Evolutionary conservation across 2,329 filamentous ascomycete species (phyloP), one percentile per base, ranked within the genome.

Genomic region (Colletotrichum sp.): DNA sequence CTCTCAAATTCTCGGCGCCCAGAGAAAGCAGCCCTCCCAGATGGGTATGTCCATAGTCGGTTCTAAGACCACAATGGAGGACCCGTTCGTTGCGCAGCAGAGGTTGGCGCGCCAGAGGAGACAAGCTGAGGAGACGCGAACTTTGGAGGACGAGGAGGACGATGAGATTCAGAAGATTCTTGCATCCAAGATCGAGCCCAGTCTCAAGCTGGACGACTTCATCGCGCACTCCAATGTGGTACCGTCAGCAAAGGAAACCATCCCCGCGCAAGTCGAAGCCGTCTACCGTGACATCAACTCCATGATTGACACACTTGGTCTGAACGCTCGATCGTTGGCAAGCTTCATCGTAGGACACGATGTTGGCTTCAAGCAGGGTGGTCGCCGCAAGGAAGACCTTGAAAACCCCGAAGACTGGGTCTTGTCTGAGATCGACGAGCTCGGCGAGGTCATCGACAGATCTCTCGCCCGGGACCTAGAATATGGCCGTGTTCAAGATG

Each of bases 241-340:
- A 8, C 86, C 89, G 6, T 87, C 88, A 16, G 89, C 89, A 16
- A 87, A 88, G 68, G 90, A 92, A 71, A 92, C 88, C 62, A 87
- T 93, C 36, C 90, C 92, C 6, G 88, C 90, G 10, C 92, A 93
- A 79, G 91, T 92, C 26, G 92, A 94, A 80, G 90, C 91, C 21
- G 87, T 94, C 2, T 97, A 95, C 83, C 91, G 94, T 60, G 95
- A 96, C 80, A 95, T 96, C 82, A 96, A 97, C 83, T 95, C 95
- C 15, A 99, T 99, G 97, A 93, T 99, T 59, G 95, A 98, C 80
- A 96, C 95, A 0, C 87, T 99, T 55, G 96, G 96, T 12, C 90
- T 98, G 66, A 99, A 99, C 82, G 92, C 88, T 13, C 88, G 91
- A 18, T 92, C 95, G 8, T 91, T 96, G 49, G 88, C 89, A 64